Evolutionary conservation across 441 rosid species (phyloP).

Genomic region (Hura crepitans): DNA sequence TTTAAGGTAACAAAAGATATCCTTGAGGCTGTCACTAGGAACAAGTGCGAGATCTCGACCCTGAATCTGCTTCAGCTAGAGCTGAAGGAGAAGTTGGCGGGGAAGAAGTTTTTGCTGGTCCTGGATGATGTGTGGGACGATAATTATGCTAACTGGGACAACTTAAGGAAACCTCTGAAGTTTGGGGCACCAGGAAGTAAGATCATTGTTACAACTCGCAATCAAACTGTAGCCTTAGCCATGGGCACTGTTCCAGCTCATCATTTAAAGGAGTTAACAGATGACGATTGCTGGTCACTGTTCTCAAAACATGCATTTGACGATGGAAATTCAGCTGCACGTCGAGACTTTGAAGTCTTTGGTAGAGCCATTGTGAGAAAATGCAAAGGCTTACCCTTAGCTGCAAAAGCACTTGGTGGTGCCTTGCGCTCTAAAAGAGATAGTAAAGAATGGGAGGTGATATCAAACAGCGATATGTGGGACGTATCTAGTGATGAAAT

Average conservation of each 20-base stretch:
- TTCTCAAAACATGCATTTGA: conserved; percentile 26
- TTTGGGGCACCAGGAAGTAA: conserved; percentile 26
- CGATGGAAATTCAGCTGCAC: not conserved
- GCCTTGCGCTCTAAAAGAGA: conserved; percentile 21
- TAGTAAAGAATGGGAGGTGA: conserved; percentile 20
- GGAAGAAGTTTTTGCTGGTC: conserved; percentile 29
- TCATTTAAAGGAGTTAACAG: conserved; percentile 13
- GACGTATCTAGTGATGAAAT: conserved; percentile 16
- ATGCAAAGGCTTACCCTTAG: conserved; percentile 37
- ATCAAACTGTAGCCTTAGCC: conserved; percentile 10
- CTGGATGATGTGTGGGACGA: conserved; percentile 41
- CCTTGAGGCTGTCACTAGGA: conserved; percentile 15
- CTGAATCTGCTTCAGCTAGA: conserved; percentile 23
- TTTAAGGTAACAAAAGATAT: conserved; percentile 12
- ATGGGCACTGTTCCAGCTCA: conserved; percentile 14
- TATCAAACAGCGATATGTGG: conserved; percentile 27
- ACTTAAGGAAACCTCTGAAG: conserved; percentile 22
- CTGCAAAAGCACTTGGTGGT: conserved; percentile 27
- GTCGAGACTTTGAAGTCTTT: conserved; percentile 15
- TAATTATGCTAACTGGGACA: conserved; percentile 24
- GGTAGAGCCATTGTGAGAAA: conserved; percentile 29
- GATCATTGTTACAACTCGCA: conserved; percentile 28
- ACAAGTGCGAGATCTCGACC: conserved; percentile 8
- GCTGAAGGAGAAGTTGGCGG: conserved; percentile 8
- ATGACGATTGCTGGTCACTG: conserved; percentile 20